Percentiles rank a stretch among this genome's conserved stretches.
Conservation (phyloP, 2,329 filamentous ascomycete genomes). For the Hortaea werneckii region DNA sequence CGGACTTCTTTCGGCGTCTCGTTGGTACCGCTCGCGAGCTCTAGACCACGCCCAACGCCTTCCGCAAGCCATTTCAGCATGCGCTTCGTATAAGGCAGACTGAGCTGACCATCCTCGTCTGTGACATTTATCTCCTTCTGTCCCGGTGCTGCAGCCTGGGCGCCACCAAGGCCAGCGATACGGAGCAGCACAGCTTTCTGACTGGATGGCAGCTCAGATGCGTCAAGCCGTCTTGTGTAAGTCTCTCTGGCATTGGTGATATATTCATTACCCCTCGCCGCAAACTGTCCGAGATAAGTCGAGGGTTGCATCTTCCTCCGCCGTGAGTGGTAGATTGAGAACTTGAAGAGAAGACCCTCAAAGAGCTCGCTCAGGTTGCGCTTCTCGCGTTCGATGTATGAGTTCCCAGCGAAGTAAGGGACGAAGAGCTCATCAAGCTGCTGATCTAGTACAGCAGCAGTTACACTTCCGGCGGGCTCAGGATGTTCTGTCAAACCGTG, state of each 20-base stretch:
- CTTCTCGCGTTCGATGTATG: slow-evolving; percentile 56
- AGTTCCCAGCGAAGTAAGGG: slow-evolving; percentile 54
- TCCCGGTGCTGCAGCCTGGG: slow-evolving; percentile 25
- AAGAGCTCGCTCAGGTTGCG: slow-evolving; percentile 68
- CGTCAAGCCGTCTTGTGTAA: slow-evolving; percentile 81
- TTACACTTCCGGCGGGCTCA: slow-evolving; percentile 78
- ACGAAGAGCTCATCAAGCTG: slow-evolving; percentile 58
- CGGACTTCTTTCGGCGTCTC: slow-evolving; percentile 94
- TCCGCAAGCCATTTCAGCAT: slow-evolving; percentile 98
- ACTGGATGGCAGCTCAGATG: slow-evolving; percentile 74
- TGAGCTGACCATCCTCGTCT: slow-evolving; percentile 78
- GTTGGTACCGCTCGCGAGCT: slow-evolving; percentile 66
- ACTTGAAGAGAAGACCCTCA: slow-evolving; percentile 89
- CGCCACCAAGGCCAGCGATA: slow-evolving; percentile 71
- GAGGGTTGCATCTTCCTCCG: slow-evolving; percentile 66
- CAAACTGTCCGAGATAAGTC: slow-evolving; percentile 76
- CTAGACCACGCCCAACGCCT: slow-evolving; percentile 79
- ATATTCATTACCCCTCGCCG: slow-evolving; percentile 81
- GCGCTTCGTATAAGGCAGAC: slow-evolving; percentile 78
- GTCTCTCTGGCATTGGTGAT: slow-evolving; percentile 81
- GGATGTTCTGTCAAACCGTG: slow-evolving; percentile 94
- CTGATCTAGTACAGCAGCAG: slow-evolving; percentile 59
- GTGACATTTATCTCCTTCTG: slow-evolving; percentile 80
- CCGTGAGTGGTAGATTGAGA: slow-evolving; percentile 84
- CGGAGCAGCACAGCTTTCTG: slow-evolving; percentile 85